Evolutionary conservation across 1,284 basidiomycete species (phyloP).

Genomic region (Peniophora sp.): DNA sequence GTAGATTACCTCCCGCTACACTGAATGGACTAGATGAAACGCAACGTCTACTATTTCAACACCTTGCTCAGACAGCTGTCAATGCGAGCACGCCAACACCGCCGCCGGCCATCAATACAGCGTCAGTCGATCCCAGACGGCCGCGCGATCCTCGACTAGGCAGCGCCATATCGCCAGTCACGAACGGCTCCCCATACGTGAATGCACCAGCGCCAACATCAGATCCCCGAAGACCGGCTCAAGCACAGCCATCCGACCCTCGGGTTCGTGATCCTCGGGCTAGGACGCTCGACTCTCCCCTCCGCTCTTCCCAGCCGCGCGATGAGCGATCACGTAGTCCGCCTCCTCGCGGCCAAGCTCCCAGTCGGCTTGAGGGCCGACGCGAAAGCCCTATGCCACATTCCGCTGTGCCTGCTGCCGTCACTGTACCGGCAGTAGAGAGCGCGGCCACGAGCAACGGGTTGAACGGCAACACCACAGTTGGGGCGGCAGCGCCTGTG

Average conservation of each 20-base stretch:
- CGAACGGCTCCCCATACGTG: conserved; percentile 18
- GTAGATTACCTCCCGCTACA: conserved; percentile 46
- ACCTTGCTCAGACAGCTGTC: conserved; percentile 56
- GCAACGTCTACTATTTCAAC: conserved; percentile 65
- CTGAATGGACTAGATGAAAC: conserved; percentile 33
- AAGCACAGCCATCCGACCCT: background rate
- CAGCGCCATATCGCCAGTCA: conserved; percentile 18
- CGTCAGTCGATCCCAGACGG: conserved; percentile 21
- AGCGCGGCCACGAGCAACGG: background rate
- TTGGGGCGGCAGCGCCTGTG: conserved; percentile 17
- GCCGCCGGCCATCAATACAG: conserved; percentile 14
- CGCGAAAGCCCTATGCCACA: background rate
- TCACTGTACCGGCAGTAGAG: too few relatives aligned
- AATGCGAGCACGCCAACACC: conserved; percentile 24
- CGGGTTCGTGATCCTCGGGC: too few relatives aligned
- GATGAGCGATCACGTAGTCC: background rate
- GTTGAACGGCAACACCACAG: background rate
- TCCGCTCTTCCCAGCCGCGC: background rate
- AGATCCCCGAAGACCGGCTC: background rate
- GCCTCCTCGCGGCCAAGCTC: background rate
- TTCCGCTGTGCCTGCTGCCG: background rate
- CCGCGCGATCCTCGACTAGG: background rate
- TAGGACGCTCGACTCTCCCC: too few relatives aligned
- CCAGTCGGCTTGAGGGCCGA: background rate
- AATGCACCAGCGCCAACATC: conserved; percentile 15